phyloP scores from a whole-genome alignment of 495 filamentous ascomycete species.

The Podospora australis region DNA sequence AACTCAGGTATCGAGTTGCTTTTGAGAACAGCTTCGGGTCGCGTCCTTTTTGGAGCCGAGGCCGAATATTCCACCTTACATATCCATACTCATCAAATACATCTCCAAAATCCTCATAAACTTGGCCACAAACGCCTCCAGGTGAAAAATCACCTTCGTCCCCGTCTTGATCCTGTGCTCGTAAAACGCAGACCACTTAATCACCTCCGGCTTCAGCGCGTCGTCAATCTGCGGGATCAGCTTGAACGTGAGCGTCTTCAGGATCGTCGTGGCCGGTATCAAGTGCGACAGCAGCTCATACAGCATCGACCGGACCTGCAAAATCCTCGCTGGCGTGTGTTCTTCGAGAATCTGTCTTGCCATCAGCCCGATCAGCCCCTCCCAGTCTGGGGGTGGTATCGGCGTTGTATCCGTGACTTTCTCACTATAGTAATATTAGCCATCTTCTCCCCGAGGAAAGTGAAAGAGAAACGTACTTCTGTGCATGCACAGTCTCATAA shows the following conservation, averaged over 20 bases:
- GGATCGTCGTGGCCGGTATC: slow-evolving; percentile 85
- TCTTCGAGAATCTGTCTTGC: slow-evolving; percentile 89
- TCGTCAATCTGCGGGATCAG: slow-evolving; percentile 83
- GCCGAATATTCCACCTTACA: slow-evolving; percentile 33
- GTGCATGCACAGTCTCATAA: slow-evolving; percentile 93
- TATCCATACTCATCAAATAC: slow-evolving; percentile 85
- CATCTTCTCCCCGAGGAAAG: background rate
- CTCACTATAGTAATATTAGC: slow-evolving; percentile 52
- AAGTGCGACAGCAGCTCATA: slow-evolving; percentile 96
- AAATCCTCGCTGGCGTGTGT: slow-evolving; percentile 76
- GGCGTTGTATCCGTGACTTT: slow-evolving; percentile 79
- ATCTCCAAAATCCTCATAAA: slow-evolving; percentile 95
- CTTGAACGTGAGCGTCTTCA: slow-evolving; percentile 92
- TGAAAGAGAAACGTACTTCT: slow-evolving; percentile 61
- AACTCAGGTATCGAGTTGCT: too few species aligned
- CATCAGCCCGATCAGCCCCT: slow-evolving; percentile 77
- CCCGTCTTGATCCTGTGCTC: slow-evolving; percentile 89
- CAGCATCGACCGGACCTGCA: slow-evolving; percentile 82
- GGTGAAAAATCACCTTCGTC: slow-evolving; percentile 93
- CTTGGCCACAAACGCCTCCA: slow-evolving; percentile 97
- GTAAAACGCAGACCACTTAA: slow-evolving; percentile 94
- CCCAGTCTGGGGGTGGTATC: slow-evolving; percentile 95
- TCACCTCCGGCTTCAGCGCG: slow-evolving; percentile 79
- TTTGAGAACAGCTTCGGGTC: too few species aligned
- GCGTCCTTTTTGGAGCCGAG: too few species aligned